phyloP scores from a whole-genome alignment of 2,329 filamentous ascomycete species.

The Dactylellina drechsleri region DNA sequence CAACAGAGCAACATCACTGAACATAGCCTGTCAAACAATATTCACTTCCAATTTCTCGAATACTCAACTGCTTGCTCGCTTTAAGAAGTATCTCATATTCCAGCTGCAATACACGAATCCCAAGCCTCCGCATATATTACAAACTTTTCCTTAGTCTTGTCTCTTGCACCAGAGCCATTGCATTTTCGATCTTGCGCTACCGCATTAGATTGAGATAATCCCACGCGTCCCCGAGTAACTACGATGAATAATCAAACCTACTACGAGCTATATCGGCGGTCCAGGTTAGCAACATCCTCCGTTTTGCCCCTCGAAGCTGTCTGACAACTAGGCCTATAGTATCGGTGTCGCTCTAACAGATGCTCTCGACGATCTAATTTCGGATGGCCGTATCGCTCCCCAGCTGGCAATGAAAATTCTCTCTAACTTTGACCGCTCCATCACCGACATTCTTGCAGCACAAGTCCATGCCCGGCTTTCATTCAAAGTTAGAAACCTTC shows the following conservation, averaged over 20 bases:
- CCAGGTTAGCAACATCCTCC: constrained; percentile 75
- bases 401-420: constrained; percentile 99
- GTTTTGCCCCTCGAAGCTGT: background rate
- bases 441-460: constrained; percentile 89
- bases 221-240: background rate
- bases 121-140: too few relatives aligned
- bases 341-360: constrained; percentile 94
- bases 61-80: too few relatives aligned
- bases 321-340: constrained; percentile 65
- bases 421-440: constrained; percentile 90
- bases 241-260: constrained; percentile 68
- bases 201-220: background rate
- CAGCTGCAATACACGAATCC: too few relatives aligned
- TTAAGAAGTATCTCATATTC: too few relatives aligned
- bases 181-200: background rate
- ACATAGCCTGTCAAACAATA: too few relatives aligned
- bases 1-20: too few relatives aligned
- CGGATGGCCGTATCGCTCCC: constrained; percentile 91
- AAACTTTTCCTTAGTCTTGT: background rate
- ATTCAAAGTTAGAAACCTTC: constrained; percentile 79
- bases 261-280: constrained; percentile 98
- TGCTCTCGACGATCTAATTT: constrained; percentile 96
- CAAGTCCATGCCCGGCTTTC: constrained; percentile 89
- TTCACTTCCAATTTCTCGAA: too few relatives aligned
- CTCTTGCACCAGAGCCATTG: background rate